Evolutionary conservation across 2,329 filamentous ascomycete species (phyloP), one percentile per base, ranked within the genome.

Genomic region (Uncinocarpus reesii): DNA sequence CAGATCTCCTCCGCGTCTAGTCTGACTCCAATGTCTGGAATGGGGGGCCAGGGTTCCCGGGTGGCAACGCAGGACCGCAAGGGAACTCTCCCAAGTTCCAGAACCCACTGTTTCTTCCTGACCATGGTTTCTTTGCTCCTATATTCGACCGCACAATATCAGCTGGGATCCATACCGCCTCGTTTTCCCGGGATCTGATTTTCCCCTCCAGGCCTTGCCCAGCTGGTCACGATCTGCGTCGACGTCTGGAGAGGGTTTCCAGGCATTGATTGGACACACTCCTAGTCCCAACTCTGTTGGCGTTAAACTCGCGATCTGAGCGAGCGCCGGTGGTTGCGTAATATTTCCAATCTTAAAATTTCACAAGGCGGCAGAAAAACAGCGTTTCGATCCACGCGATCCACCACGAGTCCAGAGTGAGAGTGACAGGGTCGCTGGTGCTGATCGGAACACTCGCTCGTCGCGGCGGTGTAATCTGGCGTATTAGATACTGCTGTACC

Each of bases 291-390:
- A n/a, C n/a, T 37, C 34, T 37, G 4, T 35, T 28, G 18, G 10
- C 10, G 10, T 7, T 41, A 41, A 28, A 28, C 38, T 41, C 38
- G 23, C 38, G 38, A 41, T 41, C 38, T 41, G 38, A 11, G 13
- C 21, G 13, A 32, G 6, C 11, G 6, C 26, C 11, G 31, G 31
- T 6, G 10, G 31, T 13, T 37, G 20, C 35, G 35, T 13, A 15
- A 4, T 24, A 16, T 8, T n/a, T n/a, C n/a, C n/a, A n/a, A n/a
- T n/a, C n/a, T n/a, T n/a, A n/a, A 16, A 29, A 28, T 15, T 21
- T 11, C 40, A 42, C 38, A 42, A 42, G 38, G 24, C 23, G 40
- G 28, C 18, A 42, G 28, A 42, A 42, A 42, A 11, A 42, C 11
- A 37, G 10, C n/a, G n/a, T n/a, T n/a, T 8, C 15, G 34, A 37